Evolutionary conservation across 2,329 filamentous ascomycete species (phyloP).

Genomic region (Apiospora arundinis): DNA sequence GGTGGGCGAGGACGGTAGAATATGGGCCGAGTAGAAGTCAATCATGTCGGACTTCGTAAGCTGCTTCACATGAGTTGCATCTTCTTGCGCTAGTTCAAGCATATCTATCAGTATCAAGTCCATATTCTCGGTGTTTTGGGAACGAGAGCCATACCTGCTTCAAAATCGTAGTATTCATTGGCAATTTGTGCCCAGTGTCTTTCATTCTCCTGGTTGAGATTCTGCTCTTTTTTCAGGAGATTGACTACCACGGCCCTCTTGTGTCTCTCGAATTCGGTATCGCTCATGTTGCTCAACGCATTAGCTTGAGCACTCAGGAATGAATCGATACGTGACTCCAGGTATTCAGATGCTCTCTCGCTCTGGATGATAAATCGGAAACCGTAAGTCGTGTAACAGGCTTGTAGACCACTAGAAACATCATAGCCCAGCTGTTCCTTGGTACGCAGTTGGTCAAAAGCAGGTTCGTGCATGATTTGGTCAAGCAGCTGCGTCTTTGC

Average conservation of each 20-base stretch:
- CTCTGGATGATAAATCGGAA: constrained; percentile 94
- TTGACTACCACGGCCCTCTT: constrained; percentile 89
- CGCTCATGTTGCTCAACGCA: constrained; percentile 60
- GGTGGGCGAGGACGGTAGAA: constrained; percentile 73
- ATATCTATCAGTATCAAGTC: constrained; percentile 75
- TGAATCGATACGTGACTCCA: constrained; percentile 82
- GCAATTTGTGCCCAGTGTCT: constrained; percentile 87
- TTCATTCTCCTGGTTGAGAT: constrained; percentile 81
- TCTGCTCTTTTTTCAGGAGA: constrained; percentile 89
- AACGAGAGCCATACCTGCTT: constrained; percentile 68
- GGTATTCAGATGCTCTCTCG: constrained; percentile 81
- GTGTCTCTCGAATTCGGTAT: constrained; percentile 86
- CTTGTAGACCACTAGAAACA: constrained; percentile 81
- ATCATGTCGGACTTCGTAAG: constrained; percentile 82
- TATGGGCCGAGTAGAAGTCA: constrained; percentile 77
- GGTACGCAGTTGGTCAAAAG: constrained; percentile 92
- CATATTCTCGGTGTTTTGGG: constrained; percentile 38
- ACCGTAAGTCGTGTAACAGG: constrained; percentile 78
- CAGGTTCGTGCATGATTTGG: constrained; percentile 91
- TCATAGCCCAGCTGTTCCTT: constrained; percentile 98
- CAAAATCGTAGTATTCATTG: constrained; percentile 88
- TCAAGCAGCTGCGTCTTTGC: constrained; percentile 83
- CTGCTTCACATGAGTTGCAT: constrained; percentile 75
- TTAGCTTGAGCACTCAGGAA: constrained; percentile 10
- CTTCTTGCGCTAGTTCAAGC: constrained; percentile 87